phyloP scores from a whole-genome alignment of 805 yeast species.

The Hanseniaspora meyeri region DNA sequence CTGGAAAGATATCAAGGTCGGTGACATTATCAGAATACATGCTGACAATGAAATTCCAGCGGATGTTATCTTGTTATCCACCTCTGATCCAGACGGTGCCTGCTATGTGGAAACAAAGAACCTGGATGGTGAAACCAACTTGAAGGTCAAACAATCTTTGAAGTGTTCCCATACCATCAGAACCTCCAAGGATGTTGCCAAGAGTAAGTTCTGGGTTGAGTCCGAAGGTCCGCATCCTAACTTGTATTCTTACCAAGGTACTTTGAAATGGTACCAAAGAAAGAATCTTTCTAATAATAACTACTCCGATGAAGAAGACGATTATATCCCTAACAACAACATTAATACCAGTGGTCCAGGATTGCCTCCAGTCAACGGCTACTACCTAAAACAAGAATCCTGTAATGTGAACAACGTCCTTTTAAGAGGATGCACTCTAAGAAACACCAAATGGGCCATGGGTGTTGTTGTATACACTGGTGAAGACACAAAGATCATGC shows the following conservation, averaged over 20 bases:
- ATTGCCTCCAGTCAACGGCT: slow-evolving; percentile 6
- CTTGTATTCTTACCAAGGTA: slow-evolving; percentile 66
- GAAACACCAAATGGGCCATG: slow-evolving; percentile 75
- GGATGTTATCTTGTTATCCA: slow-evolving; percentile 49
- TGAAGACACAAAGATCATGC: slow-evolving; percentile 66
- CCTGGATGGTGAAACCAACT: slow-evolving; percentile 68
- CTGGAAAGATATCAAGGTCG: slow-evolving; percentile 64
- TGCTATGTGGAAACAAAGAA: slow-evolving; percentile 74
- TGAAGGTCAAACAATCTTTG: slow-evolving; percentile 64
- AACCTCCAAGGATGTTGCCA: slow-evolving; percentile 37
- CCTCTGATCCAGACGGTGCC: slow-evolving; percentile 56
- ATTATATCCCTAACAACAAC: slow-evolving; percentile 15
- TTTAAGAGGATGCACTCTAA: slow-evolving; percentile 61
- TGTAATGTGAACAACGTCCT: slow-evolving; percentile 56
- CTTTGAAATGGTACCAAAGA: slow-evolving; percentile 42
- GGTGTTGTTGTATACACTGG: slow-evolving; percentile 72
- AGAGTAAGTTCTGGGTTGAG: slow-evolving; percentile 54
- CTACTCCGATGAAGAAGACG: slow-evolving; percentile 9
- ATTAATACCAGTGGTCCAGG: slow-evolving; percentile 7
- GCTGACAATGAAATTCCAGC: slow-evolving; percentile 74
- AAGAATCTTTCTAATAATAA: neutral
- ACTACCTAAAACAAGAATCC: slow-evolving; percentile 38
- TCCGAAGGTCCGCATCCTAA: slow-evolving; percentile 78
- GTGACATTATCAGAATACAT: slow-evolving; percentile 58
- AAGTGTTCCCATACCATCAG: slow-evolving; percentile 44